Evolutionary conservation across 169 alveolate genomes (phyloP).

Genomic region (Cryptosporidium andersoni): DNA sequence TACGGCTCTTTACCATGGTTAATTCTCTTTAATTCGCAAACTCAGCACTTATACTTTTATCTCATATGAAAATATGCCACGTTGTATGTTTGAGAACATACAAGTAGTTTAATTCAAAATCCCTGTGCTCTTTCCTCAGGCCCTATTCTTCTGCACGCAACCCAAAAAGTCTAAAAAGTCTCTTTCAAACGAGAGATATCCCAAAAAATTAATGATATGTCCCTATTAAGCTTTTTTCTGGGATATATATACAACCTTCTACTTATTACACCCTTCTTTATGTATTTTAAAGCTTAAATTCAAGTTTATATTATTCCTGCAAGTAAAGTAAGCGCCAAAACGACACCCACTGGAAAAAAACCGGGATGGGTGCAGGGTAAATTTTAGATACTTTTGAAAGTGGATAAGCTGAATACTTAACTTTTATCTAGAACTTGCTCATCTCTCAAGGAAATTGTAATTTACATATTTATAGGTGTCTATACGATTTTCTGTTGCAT

Average conservation of each 20-base stretch:
- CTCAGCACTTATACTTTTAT: background rate
- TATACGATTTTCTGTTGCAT: too few species aligned
- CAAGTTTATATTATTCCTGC: conserved; percentile 28
- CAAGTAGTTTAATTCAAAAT: too few species aligned
- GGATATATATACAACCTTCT: too few species aligned
- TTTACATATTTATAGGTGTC: too few species aligned
- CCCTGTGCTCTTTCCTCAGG: background rate
- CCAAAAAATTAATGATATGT: background rate
- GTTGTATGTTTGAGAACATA: background rate
- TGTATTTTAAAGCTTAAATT: conserved; percentile 2
- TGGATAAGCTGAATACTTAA: conserved; percentile 4
- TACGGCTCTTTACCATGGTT: conserved; percentile 70
- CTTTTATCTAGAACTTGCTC: conserved; percentile 27
- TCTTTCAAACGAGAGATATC: background rate
- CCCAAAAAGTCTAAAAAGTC: background rate
- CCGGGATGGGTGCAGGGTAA: conserved; percentile 27
- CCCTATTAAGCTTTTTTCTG: too few species aligned
- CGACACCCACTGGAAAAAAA: conserved; percentile 50
- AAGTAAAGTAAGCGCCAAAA: conserved; percentile 70
- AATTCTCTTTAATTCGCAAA: background rate
- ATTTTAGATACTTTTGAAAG: too few species aligned
- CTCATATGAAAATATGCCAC: conserved; percentile 64
- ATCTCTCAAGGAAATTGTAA: too few species aligned
- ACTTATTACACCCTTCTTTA: background rate
- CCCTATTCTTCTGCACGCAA: conserved; percentile 56